Percentiles rank a stretch among this genome's conserved stretches.
Conservation (phyloP, 352 stramenopile genomes). For the Pythium oligandrum region DNA sequence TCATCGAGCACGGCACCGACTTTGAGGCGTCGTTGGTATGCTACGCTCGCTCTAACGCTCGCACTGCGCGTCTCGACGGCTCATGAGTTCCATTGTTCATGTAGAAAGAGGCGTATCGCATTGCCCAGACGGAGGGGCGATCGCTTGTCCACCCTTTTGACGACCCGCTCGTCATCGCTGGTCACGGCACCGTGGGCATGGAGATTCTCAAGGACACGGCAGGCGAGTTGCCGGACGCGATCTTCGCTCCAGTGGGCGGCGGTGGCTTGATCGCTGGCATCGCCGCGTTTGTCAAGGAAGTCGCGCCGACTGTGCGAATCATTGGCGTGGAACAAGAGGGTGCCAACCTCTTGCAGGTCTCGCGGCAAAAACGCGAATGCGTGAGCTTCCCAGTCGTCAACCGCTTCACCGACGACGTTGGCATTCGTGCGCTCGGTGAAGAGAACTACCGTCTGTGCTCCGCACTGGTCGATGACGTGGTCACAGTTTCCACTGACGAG, state of each 20-base stretch:
- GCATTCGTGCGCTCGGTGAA: constrained; percentile 89
- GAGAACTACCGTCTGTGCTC: constrained; percentile 96
- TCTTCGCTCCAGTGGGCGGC: constrained; percentile 97
- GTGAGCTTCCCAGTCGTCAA: constrained; percentile 91
- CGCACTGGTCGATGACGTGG: constrained; percentile 94
- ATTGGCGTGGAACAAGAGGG: constrained; percentile 96
- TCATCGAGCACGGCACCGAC: constrained; percentile 94
- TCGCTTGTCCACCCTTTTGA: constrained; percentile 98
- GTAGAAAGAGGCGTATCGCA: constrained; percentile 87
- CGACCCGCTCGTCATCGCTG: constrained; percentile 96
- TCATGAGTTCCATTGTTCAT: not conserved
- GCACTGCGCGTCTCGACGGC: not conserved
- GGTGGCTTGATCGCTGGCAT: constrained; percentile 95
- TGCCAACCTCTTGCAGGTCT: constrained; percentile 92
- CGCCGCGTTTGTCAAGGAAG: constrained; percentile 88
- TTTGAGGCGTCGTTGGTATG: constrained; percentile 92
- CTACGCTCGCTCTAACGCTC: not conserved
- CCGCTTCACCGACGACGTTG: constrained; percentile 97
- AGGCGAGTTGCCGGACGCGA: constrained; percentile 89
- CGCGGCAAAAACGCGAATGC: constrained; percentile 72
- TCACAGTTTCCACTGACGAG: constrained; percentile 97
- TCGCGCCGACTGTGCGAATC: constrained; percentile 88
- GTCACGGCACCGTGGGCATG: constrained; percentile 96
- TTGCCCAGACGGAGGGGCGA: constrained; percentile 88
- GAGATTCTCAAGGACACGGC: constrained; percentile 89